A percentile compares a stretch with the other conserved stretches of the same genome.
Evolutionary conservation across 139 green algal species (phyloP).

Genomic region (Chlorella sp.): DNA sequence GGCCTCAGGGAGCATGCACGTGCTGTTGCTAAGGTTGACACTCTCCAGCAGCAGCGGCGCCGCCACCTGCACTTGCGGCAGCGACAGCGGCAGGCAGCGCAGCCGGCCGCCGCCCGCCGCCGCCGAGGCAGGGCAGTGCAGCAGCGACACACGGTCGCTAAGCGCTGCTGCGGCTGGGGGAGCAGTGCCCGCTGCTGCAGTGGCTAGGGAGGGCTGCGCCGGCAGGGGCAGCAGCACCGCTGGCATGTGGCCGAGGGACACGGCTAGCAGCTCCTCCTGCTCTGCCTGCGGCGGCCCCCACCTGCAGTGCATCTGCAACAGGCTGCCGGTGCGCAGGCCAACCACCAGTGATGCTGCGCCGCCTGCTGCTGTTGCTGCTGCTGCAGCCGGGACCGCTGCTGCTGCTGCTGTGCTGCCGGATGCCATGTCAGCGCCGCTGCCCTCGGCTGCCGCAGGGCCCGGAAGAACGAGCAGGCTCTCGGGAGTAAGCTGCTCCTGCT

Average conservation of each 20-base stretch:
- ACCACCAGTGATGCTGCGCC: neutral
- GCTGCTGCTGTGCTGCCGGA: neutral
- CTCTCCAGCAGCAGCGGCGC: conserved; percentile 7
- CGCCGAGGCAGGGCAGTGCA: neutral
- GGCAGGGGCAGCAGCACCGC: conserved; percentile 32
- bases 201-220: neutral
- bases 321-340: conserved; percentile 19
- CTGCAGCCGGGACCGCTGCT: neutral
- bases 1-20: neutral
- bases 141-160: conserved; percentile 12
- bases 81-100: neutral
- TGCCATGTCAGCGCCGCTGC: neutral
- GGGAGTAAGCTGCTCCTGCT: conserved; percentile 15
- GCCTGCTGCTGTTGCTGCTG: neutral
- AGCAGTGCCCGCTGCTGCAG: neutral
- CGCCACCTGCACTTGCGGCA: conserved; percentile 1
- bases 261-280: conserved; percentile 3
- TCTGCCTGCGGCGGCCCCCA: neutral
- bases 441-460: neutral
- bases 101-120: neutral
- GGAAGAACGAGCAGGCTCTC: conserved; percentile 25
- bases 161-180: neutral
- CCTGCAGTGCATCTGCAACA: conserved; percentile 19
- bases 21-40: neutral
- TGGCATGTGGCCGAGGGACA: conserved; percentile 21